Base-by-base conservation (phyloP, 148 eudicot genomes). In the Talinum fruticosum region DNA sequence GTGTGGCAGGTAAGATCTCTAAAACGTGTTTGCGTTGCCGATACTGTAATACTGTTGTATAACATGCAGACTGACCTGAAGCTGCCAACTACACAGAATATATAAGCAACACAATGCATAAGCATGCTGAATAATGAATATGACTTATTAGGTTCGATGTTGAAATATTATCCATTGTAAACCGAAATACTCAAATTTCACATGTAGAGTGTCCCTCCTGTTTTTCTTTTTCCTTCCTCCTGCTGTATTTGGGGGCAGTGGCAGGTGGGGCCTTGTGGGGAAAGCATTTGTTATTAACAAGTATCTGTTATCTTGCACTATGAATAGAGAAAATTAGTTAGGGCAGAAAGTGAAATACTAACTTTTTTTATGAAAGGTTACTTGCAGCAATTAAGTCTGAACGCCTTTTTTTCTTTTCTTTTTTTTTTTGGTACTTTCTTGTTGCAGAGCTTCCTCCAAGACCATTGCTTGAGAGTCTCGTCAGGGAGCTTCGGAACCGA, bases 1-100 rank as follows among this genome's bases (percentile, higher is more conserved):
- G 80, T 71, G 85, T 90, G 77, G 93, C 85, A 38, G 93, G 93
- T 90, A 74, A 37, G 59, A 45, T 51, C 41, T 75, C 12, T 53
- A 19, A 47, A 24, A 10, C 37, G 23, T 70, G 14, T 5, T 41
- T 29, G 36, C 33, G 6, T 72, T 32, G 68, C 62, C 65, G 19
- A 14, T 45, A 1, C 45, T 59, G 54, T 29, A 34, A 57, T 67
- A 77, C 41, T 66, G 47, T 24, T 44, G 61, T 70, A 62, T 19
- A 57, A 19, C 36, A 10, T 38, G 41, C 23, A 38, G 15, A 75
- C 28, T 29, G 19, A 38, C 26, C 19, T 2, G 6, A 16, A 61
- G n/a, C 29, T 51, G 23, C n/a, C n/a, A 16, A 28, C 12, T 62
- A 59, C 10, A 28, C 33, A 3, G 29, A 6, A 62, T 6, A 62